These are phyloP conservation scores for Ustilago shanxiensis DNA, from an alignment of 1,284 basidiomycete species.

Conservation along the genomic window DNA sequence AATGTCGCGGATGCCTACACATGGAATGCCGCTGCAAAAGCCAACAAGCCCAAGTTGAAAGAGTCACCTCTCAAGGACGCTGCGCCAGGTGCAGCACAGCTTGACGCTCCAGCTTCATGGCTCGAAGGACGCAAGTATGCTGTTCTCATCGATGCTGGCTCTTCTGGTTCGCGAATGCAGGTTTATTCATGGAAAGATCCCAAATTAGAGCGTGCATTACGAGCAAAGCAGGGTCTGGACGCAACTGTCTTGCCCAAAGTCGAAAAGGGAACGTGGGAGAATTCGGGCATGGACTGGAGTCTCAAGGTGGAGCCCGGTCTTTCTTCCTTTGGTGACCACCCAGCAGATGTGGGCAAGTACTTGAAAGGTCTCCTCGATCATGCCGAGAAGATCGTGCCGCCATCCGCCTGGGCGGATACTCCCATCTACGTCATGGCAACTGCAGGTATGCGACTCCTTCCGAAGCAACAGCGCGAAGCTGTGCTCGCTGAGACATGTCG, in stretches of 20 bases:
- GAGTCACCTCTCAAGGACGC: constrained; percentile 49
- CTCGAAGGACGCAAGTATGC: constrained; percentile 76
- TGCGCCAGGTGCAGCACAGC: constrained; percentile 44
- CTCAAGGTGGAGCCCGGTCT: constrained; percentile 95
- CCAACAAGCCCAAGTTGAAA: constrained; percentile 29
- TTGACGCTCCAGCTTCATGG: constrained; percentile 47
- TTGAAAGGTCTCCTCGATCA: constrained; percentile 85
- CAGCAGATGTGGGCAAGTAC: constrained; percentile 80
- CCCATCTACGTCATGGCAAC: constrained; percentile 95
- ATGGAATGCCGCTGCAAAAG: constrained; percentile 55
- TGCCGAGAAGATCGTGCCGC: constrained; percentile 85
- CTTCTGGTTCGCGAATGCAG: constrained; percentile 93
- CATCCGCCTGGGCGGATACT: constrained; percentile 83
- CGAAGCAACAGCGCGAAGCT: constrained; percentile 78
- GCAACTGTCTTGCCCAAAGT: constrained; percentile 79
- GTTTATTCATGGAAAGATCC: constrained; percentile 97
- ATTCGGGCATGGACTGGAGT: constrained; percentile 79
- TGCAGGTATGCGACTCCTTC: constrained; percentile 93
- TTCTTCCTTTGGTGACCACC: constrained; percentile 82
- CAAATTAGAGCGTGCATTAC: constrained; percentile 72
- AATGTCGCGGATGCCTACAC: constrained; percentile 48
- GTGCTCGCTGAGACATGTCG: constrained; percentile 83
- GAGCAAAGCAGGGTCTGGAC: constrained; percentile 57
- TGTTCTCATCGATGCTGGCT: constrained; percentile 96
- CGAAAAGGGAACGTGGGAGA: constrained; percentile 88